Evolutionary conservation across 2,329 filamentous ascomycete genomes (phyloP).

Genomic region (Phaeosphaeriaceae sp.): DNA sequence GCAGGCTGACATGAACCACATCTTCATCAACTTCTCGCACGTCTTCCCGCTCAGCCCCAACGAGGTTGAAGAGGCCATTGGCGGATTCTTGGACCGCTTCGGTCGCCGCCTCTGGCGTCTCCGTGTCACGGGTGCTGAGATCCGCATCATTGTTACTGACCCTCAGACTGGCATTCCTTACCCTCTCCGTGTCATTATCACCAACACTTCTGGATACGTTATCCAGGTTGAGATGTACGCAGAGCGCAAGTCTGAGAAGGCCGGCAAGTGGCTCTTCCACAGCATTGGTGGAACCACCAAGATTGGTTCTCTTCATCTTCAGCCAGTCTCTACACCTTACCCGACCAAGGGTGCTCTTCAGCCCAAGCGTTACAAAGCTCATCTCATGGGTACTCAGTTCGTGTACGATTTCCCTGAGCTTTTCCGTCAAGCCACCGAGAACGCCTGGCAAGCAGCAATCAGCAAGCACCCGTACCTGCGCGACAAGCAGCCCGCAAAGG

Average conservation of each 20-base stretch:
- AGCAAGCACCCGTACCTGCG: conserved; percentile 76
- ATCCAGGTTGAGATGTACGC: conserved; percentile 98
- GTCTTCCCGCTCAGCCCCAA: conserved; percentile 90
- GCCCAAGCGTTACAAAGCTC: conserved; percentile 98
- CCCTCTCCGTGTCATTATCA: conserved; percentile 94
- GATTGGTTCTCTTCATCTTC: conserved; percentile 92
- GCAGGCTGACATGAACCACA: conserved; percentile 98
- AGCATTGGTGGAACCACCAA: conserved; percentile 95
- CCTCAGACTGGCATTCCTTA: conserved; percentile 82
- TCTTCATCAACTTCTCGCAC: conserved; percentile 99
- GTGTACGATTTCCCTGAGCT: conserved; percentile 99
- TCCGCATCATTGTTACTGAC: conserved; percentile 97
- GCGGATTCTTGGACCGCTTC: conserved; percentile 95
- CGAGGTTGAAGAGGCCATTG: conserved; percentile 91
- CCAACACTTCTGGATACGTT: conserved; percentile 97
- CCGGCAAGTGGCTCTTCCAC: conserved; percentile 94
- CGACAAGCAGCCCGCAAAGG: conserved; percentile 81
- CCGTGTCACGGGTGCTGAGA: conserved; percentile 95
- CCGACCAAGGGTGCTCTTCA: conserved; percentile 98
- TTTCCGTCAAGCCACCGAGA: conserved; percentile 97
- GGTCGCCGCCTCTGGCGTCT: conserved; percentile 94
- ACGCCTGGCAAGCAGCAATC: conserved; percentile 83
- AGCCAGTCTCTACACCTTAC: conserved; percentile 90
- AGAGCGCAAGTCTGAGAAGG: conserved; percentile 97
- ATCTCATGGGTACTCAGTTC: conserved; percentile 98